phyloP scores from a whole-genome alignment of 805 yeast species.

The Alloascoidea africana region DNA sequence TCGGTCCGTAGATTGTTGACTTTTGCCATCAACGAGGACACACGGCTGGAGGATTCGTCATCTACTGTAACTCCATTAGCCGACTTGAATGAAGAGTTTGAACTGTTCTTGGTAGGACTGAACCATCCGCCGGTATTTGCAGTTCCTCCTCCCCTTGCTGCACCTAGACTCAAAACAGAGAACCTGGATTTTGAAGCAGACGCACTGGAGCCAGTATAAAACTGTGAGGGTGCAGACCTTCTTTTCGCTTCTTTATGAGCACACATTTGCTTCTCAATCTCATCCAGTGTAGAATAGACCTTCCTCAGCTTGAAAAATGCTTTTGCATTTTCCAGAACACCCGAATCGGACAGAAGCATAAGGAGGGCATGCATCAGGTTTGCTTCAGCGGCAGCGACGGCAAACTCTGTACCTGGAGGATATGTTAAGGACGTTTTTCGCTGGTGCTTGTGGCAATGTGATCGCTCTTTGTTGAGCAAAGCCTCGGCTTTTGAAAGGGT shows the following conservation, averaged over 20 bases:
- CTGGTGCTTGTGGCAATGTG: constrained; percentile 39
- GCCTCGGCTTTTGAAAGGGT: constrained; percentile 60
- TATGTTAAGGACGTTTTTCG: constrained; percentile 53
- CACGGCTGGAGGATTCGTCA: too few species aligned
- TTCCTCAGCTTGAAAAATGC: constrained; percentile 75
- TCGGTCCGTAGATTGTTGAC: too few species aligned
- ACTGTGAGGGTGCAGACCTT: neutral
- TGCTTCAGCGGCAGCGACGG: constrained; percentile 82
- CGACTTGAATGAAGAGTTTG: too few species aligned
- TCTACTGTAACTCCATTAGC: too few species aligned
- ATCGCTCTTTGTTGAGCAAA: constrained; percentile 43
- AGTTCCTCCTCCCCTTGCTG: too few species aligned
- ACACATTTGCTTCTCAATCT: constrained; percentile 46
- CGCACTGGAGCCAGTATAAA: neutral
- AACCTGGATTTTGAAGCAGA: too few species aligned
- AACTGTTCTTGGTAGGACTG: too few species aligned
- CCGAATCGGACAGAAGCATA: constrained; percentile 77
- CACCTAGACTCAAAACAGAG: too few species aligned
- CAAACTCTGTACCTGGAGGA: constrained; percentile 92
- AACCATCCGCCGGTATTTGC: too few species aligned
- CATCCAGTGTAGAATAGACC: constrained; percentile 80
- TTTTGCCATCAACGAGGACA: too few species aligned
- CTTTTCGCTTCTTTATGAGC: too few species aligned
- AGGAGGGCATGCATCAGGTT: constrained; percentile 73
- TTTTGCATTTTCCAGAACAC: constrained; percentile 80